A percentile compares a stretch with the other conserved stretches of the same genome.
Evolutionary conservation across 2,329 filamentous ascomycete genomes (phyloP).

Genomic region (Calonectria multiphialidica): DNA sequence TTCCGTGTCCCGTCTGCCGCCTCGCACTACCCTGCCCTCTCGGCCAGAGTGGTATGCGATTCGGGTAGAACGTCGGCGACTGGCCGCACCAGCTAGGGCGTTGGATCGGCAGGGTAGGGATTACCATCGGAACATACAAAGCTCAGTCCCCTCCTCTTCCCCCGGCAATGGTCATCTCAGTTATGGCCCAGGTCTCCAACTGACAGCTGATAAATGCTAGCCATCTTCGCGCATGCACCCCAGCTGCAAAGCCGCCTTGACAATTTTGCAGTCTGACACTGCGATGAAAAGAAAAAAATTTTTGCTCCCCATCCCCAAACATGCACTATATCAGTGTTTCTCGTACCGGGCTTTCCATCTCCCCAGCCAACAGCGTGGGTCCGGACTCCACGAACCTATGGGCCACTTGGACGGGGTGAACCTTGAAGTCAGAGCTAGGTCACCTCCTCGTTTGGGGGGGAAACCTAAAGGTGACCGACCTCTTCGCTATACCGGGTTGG

Average conservation of each 20-base stretch:
- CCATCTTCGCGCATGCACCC: slow-evolving; percentile 17
- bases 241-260: slow-evolving; percentile 16
- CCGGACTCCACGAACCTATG: slow-evolving; percentile 26
- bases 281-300: not conserved
- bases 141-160: not conserved
- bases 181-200: slow-evolving; percentile 21
- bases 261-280: slow-evolving; percentile 12
- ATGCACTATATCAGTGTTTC: slow-evolving; percentile 9
- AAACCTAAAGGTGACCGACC: slow-evolving; percentile 26
- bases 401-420: slow-evolving; percentile 28
- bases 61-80: not conserved
- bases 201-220: slow-evolving; percentile 24
- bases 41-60: not conserved
- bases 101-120: slow-evolving; percentile 26
- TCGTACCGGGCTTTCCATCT: slow-evolving; percentile 24
- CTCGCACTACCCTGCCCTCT: not conserved
- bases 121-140: slow-evolving; percentile 19
- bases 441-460: slow-evolving; percentile 19
- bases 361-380: slow-evolving; percentile 26
- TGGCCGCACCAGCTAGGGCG: slow-evolving; percentile 12
- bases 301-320: not conserved
- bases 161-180: slow-evolving; percentile 23
- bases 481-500: slow-evolving; percentile 27
- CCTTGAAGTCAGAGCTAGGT: slow-evolving; percentile 29
- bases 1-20: not conserved